Evolutionary conservation across 1,139 yeast species (phyloP), one percentile per base, ranked within the genome.

Genomic region (Pichia sp.): DNA sequence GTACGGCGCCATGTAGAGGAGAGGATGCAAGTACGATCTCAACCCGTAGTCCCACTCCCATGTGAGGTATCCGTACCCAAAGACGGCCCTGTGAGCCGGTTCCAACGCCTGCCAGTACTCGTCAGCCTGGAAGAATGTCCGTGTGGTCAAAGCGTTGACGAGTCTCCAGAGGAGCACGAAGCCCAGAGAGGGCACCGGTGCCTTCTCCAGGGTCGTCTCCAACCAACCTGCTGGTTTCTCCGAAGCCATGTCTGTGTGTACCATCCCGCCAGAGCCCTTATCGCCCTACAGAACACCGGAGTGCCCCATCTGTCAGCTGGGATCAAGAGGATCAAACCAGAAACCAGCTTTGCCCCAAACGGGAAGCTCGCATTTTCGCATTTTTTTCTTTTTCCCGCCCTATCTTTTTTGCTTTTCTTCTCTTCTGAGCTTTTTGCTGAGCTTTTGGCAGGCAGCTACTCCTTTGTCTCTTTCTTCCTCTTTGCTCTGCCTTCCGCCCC

Each of bases 101-200:
- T 94, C 99, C 39, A 94, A 69, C 0, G 93, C 74, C 66, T 94
- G 99, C 80, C 85, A 94, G 68, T 75, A 94, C 65, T 94, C 99
- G 65, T 94, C 99, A 0, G 99, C 94, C 65, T 94, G 99, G 68
- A 93, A 93, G 62, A 81, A 94, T 0, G 98, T 89, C 49, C 65
- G 65, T 6, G 80, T 76, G 0, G 81, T 64, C 22, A 87, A 63
- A 0, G 95, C 77, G 65, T 90, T 90, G 58, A 79, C 33, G 5
- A 85, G 53, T 36, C 97, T 67, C 34, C 44, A 33, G 1, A 34
- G 9, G 2, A 49, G 20, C 9, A 48, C 34, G 3, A 34, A 7
- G 14, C 34, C 17, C 31, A 46, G 38, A 7, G 38, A 9, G 1
- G 50, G 45, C 11, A 1, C n/a, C 2, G 39, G 34, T 1, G 33